Conservation (phyloP, 257 asterid genomes). For the Eucommia ulmoides region DNA sequence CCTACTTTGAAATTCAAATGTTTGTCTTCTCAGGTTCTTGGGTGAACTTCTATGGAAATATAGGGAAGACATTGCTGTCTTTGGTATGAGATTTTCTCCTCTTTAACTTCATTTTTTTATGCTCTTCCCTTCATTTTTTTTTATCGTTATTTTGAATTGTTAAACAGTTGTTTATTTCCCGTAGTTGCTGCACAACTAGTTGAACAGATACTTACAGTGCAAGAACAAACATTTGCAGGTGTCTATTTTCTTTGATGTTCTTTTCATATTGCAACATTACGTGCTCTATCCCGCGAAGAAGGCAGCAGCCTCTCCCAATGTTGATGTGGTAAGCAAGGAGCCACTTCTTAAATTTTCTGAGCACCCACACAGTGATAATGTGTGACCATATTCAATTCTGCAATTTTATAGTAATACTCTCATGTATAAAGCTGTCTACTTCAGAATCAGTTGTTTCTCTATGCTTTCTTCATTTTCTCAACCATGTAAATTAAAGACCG, state of each 20-base stretch:
- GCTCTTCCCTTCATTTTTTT: not conserved
- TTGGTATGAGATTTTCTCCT: slow-evolving; percentile 35
- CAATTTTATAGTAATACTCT: not conserved
- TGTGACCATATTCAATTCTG: slow-evolving; percentile 9
- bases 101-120: not conserved
- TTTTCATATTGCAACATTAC: slow-evolving; percentile 80
- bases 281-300: slow-evolving; percentile 44
- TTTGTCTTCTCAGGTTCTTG: slow-evolving; percentile 42
- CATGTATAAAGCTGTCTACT: not conserved
- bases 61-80: slow-evolving; percentile 85
- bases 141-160: not conserved
- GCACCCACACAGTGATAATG: slow-evolving; percentile 19
- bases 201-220: slow-evolving; percentile 1
- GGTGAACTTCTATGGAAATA: slow-evolving; percentile 86
- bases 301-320: slow-evolving; percentile 9
- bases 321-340: slow-evolving; percentile 41
- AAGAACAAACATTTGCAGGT: slow-evolving; percentile 37
- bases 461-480: too few species aligned
- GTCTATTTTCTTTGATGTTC: slow-evolving; percentile 62
- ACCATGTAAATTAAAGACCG: not conserved
- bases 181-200: not conserved
- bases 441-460: not conserved
- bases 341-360: slow-evolving; percentile 38
- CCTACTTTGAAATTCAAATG: not conserved
- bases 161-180: not conserved